Percentiles rank a stretch among this genome's conserved stretches.
Evolutionary conservation across 192 early-diverging fungal genomes (phyloP).

Genomic region (Chytriomyces hyalinus): DNA sequence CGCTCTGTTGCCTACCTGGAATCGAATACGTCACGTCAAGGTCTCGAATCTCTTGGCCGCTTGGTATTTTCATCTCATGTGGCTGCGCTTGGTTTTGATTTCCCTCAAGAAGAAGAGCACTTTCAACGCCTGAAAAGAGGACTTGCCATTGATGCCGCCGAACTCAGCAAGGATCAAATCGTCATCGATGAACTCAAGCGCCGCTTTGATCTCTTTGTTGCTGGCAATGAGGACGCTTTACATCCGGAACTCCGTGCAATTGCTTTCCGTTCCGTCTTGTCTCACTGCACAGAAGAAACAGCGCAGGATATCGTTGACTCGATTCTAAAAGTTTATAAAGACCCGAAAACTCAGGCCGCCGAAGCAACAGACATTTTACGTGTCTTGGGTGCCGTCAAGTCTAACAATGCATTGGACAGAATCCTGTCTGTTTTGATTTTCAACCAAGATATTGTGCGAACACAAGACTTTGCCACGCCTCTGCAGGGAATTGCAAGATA

Average conservation of each 20-base stretch:
- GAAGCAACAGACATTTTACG: conserved; percentile 49
- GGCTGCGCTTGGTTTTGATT: conserved; percentile 78
- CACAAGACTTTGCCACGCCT: conserved; percentile 19
- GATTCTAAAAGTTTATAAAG: no score
- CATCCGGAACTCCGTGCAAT: conserved; percentile 65
- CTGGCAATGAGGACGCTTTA: conserved; percentile 65
- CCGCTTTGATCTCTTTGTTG: conserved; percentile 62
- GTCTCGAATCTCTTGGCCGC: conserved; percentile 71
- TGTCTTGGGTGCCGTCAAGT: conserved; percentile 54
- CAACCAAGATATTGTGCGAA: conserved; percentile 64
- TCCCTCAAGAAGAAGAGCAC: conserved; percentile 70
- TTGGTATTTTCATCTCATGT: conserved; percentile 76
- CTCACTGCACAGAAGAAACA: no score
- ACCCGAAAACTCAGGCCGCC: neutral
- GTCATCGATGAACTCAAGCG: neutral
- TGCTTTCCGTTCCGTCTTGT: conserved; percentile 74
- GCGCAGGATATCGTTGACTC: no score
- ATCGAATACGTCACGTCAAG: conserved; percentile 58
- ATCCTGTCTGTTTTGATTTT: conserved; percentile 72
- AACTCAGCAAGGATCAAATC: conserved; percentile 64
- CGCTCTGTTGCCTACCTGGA: conserved; percentile 71
- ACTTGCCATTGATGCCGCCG: conserved; percentile 76
- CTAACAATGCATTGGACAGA: conserved; percentile 49
- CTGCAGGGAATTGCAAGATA: conserved; percentile 8
- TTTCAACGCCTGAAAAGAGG: conserved; percentile 74